phyloP scores from a whole-genome alignment of 2,329 filamentous ascomycete species.

The Trichoderma sp. region DNA sequence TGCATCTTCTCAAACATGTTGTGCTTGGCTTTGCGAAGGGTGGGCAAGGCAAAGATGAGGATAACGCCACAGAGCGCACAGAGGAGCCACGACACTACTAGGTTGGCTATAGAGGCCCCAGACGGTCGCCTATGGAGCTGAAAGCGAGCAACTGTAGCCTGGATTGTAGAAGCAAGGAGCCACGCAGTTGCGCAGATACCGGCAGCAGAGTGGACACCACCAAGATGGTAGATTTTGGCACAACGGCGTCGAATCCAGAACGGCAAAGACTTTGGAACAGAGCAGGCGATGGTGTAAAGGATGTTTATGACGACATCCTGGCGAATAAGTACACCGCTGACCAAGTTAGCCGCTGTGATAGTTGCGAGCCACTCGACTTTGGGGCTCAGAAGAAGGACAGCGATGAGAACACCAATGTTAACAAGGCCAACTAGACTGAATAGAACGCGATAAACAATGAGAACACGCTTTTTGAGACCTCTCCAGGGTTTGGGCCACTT shows the following conservation, averaged over 20 bases:
- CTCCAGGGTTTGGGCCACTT: constrained; percentile 37
- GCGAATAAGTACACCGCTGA: constrained; percentile 49
- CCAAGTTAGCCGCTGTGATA: constrained; percentile 47
- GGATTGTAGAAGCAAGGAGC: constrained; percentile 44
- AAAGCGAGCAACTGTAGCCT: constrained; percentile 36
- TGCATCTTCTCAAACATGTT: constrained; percentile 69
- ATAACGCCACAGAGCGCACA: constrained; percentile 57
- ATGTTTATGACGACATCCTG: constrained; percentile 53
- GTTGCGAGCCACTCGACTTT: constrained; percentile 39
- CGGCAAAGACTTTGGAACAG: constrained; percentile 44
- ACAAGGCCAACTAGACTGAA: constrained; percentile 51
- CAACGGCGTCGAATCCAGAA: constrained; percentile 46
- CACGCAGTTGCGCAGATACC: constrained; percentile 48
- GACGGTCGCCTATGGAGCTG: constrained; percentile 24
- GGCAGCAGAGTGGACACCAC: constrained; percentile 50
- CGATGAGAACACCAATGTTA: constrained; percentile 48
- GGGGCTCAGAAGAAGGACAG: constrained; percentile 37
- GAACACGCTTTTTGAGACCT: constrained; percentile 42
- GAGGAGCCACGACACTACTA: constrained; percentile 55
- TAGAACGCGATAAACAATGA: constrained; percentile 55
- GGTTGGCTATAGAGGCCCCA: constrained; percentile 38
- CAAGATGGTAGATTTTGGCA: constrained; percentile 52
- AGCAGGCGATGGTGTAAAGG: constrained; percentile 46
- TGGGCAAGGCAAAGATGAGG: constrained; percentile 60
- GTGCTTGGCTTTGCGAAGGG: constrained; percentile 60